These are phyloP conservation scores for Zostera marina DNA, from an alignment of 116 monocot species.

Conservation along the genomic window DNA sequence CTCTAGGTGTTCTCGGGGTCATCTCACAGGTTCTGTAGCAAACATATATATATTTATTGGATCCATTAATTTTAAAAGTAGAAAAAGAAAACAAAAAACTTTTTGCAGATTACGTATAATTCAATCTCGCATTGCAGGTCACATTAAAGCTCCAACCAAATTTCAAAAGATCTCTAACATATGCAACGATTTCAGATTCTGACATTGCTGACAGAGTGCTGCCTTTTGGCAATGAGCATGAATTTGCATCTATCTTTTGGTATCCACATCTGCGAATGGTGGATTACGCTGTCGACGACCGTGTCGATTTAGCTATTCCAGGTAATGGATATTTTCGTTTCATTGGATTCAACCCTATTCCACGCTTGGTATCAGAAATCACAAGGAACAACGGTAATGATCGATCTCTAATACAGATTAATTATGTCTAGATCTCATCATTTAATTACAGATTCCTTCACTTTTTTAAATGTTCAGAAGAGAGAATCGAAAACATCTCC, in stretches of 20 bases:
- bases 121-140: constrained; percentile 1
- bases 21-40: constrained; percentile 27
- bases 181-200: constrained; percentile 10
- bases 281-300: constrained; percentile 36
- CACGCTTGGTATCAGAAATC: background rate
- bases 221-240: background rate
- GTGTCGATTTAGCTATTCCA: constrained; percentile 9
- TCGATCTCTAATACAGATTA: too few relatives aligned
- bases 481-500: background rate
- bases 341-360: constrained; percentile 31
- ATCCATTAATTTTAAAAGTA: too few relatives aligned
- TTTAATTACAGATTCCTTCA: too few relatives aligned
- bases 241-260: constrained; percentile 10
- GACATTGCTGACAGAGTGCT: background rate
- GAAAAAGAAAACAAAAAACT: too few relatives aligned
- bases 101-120: too few relatives aligned
- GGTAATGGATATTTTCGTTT: constrained; percentile 44
- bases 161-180: constrained; percentile 56
- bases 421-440: too few relatives aligned
- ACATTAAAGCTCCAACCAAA: constrained; percentile 24
- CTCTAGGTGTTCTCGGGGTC: constrained; percentile 45
- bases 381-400: background rate
- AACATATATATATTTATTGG: too few relatives aligned
- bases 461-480: constrained; percentile 13
- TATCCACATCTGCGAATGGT: constrained; percentile 27